phyloP scores from a whole-genome alignment of 139 green algal genomes.

The Tetraselmis striata region DNA sequence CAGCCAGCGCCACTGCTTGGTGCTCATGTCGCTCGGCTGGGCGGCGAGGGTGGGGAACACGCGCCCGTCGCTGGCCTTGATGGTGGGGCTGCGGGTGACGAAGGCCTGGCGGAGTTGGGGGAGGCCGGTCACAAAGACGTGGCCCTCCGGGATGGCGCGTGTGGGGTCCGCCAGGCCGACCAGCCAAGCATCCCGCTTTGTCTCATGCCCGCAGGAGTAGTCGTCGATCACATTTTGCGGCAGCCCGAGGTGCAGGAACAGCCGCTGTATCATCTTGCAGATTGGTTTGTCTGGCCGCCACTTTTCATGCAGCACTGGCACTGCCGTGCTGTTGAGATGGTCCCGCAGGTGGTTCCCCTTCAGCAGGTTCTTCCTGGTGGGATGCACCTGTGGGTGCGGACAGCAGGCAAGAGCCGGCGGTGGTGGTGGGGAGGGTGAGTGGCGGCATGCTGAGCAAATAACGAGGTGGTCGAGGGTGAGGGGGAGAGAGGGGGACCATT shows the following conservation, averaged over 20 bases:
- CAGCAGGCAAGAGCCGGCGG: no score
- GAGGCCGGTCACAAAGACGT: neutral
- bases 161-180: neutral
- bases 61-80: neutral
- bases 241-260: neutral
- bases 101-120: no score
- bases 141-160: neutral
- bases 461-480: no score
- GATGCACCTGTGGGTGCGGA: neutral
- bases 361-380: neutral
- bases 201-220: neutral
- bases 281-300: neutral
- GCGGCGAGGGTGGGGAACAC: neutral
- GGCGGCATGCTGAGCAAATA: no score
- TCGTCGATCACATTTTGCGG: neutral
- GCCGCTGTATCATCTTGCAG: neutral
- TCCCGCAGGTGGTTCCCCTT: neutral
- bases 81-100: no score
- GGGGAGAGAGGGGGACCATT: no score
- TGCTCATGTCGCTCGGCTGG: neutral
- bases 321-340: neutral
- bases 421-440: no score
- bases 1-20: neutral
- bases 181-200: neutral
- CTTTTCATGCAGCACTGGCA: neutral